phyloP scores from a whole-genome alignment of 306 rosid genomes.

The Cucurbita moschata region DNA sequence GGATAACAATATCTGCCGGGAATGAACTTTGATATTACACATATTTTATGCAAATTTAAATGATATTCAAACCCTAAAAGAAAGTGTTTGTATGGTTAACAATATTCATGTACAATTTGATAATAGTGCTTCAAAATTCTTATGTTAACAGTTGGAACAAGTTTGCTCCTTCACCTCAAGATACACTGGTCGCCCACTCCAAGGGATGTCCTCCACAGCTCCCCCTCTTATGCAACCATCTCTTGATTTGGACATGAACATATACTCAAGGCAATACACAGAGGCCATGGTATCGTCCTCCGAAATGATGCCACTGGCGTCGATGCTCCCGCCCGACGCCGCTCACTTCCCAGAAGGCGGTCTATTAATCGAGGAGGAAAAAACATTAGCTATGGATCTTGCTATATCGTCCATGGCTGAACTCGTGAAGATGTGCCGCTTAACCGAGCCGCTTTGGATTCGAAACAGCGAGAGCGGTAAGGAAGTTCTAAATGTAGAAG shows the following conservation, averaged over 20 bases:
- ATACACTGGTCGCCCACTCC: slow-evolving; percentile 43
- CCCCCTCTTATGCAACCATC: slow-evolving; percentile 37
- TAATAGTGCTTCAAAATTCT: not conserved
- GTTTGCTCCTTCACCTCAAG: slow-evolving; percentile 59
- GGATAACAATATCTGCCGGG: no score
- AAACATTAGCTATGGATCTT: slow-evolving; percentile 56
- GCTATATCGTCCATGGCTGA: slow-evolving; percentile 50
- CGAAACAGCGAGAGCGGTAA: slow-evolving; percentile 28
- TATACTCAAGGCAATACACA: slow-evolving; percentile 51
- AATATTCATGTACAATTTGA: not conserved
- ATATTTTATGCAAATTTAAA: not conserved
- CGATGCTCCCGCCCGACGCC: slow-evolving; percentile 40
- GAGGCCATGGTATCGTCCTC: slow-evolving; percentile 38
- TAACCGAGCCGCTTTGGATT: slow-evolving; percentile 59
- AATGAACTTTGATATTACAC: no score
- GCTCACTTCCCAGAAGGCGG: slow-evolving; percentile 36
- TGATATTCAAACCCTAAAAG: no score
- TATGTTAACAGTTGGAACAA: slow-evolving; percentile 44
- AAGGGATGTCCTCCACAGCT: slow-evolving; percentile 25
- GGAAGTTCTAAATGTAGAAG: slow-evolving; percentile 63
- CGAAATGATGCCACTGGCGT: slow-evolving; percentile 42
- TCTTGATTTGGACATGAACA: slow-evolving; percentile 76
- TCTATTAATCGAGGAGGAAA: slow-evolving; percentile 54
- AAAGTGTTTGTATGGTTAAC: no score
- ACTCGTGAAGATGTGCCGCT: slow-evolving; percentile 57